Percentiles rank a stretch among this genome's conserved stretches.
phyloP scores from a whole-genome alignment of 2,329 filamentous ascomycete genomes.

The Apiospora pterosperma region DNA sequence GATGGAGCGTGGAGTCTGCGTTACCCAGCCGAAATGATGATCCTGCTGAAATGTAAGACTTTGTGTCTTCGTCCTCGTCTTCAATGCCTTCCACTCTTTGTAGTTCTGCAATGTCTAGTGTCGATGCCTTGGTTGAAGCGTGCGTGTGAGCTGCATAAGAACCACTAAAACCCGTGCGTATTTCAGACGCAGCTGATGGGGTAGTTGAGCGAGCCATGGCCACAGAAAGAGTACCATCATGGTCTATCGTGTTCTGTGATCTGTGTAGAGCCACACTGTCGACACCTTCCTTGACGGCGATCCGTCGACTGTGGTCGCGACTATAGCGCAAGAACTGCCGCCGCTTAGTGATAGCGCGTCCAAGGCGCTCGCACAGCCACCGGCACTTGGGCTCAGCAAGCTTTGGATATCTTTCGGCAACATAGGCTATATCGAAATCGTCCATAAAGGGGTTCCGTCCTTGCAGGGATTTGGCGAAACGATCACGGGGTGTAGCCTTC shows the following conservation, averaged over 20 bases:
- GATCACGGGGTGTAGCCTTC: conserved; percentile 6
- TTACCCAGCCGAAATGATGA: background rate
- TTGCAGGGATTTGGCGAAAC: conserved; percentile 7
- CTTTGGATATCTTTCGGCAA: conserved; percentile 7
- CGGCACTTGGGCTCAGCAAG: background rate
- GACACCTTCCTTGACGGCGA: background rate
- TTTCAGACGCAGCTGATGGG: background rate
- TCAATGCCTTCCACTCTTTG: background rate
- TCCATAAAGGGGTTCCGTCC: background rate
- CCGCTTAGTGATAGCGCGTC: conserved; percentile 9
- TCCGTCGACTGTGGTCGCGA: background rate
- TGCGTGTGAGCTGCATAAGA: background rate
- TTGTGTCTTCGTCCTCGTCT: background rate
- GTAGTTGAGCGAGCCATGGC: background rate
- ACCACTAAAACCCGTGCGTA: background rate
- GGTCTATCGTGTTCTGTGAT: background rate
- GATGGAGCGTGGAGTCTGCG: background rate
- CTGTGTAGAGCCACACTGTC: background rate
- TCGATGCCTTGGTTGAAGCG: background rate
- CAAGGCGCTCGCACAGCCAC: conserved; percentile 5
- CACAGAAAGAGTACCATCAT: background rate
- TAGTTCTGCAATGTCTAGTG: background rate
- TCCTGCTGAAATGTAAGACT: background rate
- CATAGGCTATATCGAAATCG: conserved; percentile 10
- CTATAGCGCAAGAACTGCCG: conserved; percentile 7